Evolutionary conservation across 495 filamentous ascomycete genomes (phyloP).

Genomic region (Hypoxylon subgilvum): DNA sequence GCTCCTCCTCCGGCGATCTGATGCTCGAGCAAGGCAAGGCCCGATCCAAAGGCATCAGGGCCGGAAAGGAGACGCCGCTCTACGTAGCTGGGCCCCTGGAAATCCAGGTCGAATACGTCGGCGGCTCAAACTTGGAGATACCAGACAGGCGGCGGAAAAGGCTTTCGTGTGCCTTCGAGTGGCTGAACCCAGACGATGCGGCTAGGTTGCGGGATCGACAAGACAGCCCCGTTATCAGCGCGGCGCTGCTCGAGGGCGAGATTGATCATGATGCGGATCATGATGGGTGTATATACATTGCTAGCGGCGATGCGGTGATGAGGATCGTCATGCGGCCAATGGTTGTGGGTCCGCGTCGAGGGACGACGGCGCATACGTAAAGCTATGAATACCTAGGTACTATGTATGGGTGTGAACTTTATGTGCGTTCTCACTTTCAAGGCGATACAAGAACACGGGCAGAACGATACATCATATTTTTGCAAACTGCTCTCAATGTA

Average conservation of each 20-base stretch:
- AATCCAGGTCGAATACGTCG: slow-evolving; percentile 40
- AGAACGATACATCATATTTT: no score
- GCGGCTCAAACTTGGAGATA: background rate
- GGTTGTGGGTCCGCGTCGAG: background rate
- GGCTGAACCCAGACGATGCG: slow-evolving; percentile 4
- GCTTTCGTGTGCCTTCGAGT: slow-evolving; percentile 6
- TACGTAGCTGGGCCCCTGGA: slow-evolving; percentile 28
- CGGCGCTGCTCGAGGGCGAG: slow-evolving; percentile 1
- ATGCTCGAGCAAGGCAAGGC: background rate
- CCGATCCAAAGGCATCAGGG: slow-evolving; percentile 4
- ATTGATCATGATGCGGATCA: slow-evolving; percentile 5
- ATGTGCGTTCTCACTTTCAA: no score
- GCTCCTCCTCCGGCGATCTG: background rate
- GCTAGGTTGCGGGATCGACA: background rate
- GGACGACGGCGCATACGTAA: background rate
- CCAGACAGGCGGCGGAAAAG: background rate
- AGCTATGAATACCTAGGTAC: no score
- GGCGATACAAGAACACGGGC: no score
- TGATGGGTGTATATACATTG: slow-evolving; percentile 17
- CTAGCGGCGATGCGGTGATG: slow-evolving; percentile 16
- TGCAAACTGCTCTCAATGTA: no score
- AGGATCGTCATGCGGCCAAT: background rate
- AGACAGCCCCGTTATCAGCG: background rate
- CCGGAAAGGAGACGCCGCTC: slow-evolving; percentile 22
- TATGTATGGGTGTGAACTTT: no score